These are phyloP conservation scores for Vitis rotundifolia DNA, from an alignment of 164 flowering plant genomes.

Conservation along the genomic window DNA sequence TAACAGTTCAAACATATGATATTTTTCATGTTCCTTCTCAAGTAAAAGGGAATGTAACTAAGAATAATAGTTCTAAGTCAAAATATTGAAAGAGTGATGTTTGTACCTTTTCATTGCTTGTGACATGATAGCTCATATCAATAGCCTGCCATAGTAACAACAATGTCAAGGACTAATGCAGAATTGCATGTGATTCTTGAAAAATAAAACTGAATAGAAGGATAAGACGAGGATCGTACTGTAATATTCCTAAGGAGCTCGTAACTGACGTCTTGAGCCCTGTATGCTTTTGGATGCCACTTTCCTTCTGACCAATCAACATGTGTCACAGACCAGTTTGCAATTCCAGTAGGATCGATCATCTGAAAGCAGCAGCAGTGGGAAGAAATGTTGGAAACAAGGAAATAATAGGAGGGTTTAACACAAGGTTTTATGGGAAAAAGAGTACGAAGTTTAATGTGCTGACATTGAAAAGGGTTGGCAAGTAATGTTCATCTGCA, in stretches of 20 bases:
- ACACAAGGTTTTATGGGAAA: neutral
- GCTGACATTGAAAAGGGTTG: slow-evolving; percentile 36
- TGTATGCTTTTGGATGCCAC: slow-evolving; percentile 44
- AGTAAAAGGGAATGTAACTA: too few relatives aligned
- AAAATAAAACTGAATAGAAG: neutral
- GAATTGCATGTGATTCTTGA: neutral
- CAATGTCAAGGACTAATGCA: neutral
- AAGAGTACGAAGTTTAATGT: neutral
- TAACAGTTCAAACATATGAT: neutral
- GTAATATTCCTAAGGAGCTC: slow-evolving; percentile 32
- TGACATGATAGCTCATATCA: slow-evolving; percentile 25
- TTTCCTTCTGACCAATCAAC: slow-evolving; percentile 52
- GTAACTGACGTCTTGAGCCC: slow-evolving; percentile 28
- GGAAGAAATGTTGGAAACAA: neutral
- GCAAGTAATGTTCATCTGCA: slow-evolving; percentile 42
- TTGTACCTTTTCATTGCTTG: slow-evolving; percentile 33
- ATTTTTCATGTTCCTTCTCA: neutral
- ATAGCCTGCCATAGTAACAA: slow-evolving; percentile 22
- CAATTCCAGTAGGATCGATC: slow-evolving; percentile 41
- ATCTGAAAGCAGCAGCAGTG: slow-evolving; percentile 18
- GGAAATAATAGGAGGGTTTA: neutral
- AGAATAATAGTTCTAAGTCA: too few relatives aligned
- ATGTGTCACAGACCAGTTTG: slow-evolving; percentile 45
- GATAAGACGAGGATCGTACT: slow-evolving; percentile 7
- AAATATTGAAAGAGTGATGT: neutral